Conservation (phyloP, 352 stramenopile genomes). For the Pythium plurisporium region DNA sequence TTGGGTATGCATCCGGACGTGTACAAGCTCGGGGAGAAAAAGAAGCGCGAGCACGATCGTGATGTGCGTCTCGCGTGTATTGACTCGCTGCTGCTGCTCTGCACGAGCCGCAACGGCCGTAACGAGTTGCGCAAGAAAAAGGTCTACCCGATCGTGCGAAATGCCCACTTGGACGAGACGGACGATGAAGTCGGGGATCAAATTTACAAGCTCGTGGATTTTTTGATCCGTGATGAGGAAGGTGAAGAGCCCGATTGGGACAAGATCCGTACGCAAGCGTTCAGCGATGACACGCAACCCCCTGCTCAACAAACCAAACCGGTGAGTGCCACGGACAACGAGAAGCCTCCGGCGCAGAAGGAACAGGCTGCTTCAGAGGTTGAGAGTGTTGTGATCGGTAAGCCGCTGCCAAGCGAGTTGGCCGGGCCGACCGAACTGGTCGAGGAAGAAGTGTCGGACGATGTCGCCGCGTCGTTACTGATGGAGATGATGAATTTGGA, state of each 20-base stretch:
- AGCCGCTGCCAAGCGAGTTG: slow-evolving; percentile 32
- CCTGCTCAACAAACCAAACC: background rate
- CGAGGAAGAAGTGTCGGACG: slow-evolving; percentile 69
- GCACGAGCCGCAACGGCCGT: slow-evolving; percentile 71
- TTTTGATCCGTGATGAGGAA: slow-evolving; percentile 84
- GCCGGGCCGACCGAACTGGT: slow-evolving; percentile 21
- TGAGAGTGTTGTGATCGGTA: slow-evolving; percentile 27
- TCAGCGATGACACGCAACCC: slow-evolving; percentile 42
- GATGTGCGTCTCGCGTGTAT: slow-evolving; percentile 66
- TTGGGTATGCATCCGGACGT: slow-evolving; percentile 74
- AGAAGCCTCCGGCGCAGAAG: background rate
- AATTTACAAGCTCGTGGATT: slow-evolving; percentile 88
- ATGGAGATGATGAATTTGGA: slow-evolving; percentile 71
- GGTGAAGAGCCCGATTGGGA: slow-evolving; percentile 83
- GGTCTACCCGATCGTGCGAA: slow-evolving; percentile 81
- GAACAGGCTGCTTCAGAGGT: too few species aligned
- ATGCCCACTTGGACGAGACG: slow-evolving; percentile 73
- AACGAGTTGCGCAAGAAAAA: slow-evolving; percentile 82
- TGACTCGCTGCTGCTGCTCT: slow-evolving; percentile 72
- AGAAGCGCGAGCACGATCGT: slow-evolving; percentile 77
- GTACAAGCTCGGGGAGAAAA: slow-evolving; percentile 73
- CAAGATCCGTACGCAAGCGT: slow-evolving; percentile 61
- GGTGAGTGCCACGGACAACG: background rate
- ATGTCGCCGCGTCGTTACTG: slow-evolving; percentile 55
- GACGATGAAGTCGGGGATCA: slow-evolving; percentile 83